Percentiles rank a stretch among this genome's conserved stretches.
Conservation (phyloP, 2,329 filamentous ascomycete species). For the Paecilomyces dactylethromorphus region DNA sequence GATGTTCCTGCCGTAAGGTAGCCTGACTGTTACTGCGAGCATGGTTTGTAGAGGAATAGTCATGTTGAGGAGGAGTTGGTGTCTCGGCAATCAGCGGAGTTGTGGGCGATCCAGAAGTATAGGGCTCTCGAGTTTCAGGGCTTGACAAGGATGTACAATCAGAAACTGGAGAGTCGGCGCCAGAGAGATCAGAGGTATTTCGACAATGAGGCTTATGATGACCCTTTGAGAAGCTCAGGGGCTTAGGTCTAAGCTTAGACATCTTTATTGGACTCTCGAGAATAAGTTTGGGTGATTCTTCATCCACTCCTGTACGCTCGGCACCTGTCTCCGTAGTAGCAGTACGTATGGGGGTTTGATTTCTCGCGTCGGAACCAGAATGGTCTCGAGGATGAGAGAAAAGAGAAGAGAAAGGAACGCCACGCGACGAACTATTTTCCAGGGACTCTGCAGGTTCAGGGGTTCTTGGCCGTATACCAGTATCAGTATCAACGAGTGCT, state of each 20-base stretch:
- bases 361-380: not conserved
- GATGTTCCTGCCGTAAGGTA: constrained; percentile 23
- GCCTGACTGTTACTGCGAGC: constrained; percentile 17
- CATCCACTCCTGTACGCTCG: not conserved
- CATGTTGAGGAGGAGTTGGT: constrained; percentile 15
- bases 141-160: constrained; percentile 26
- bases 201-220: not conserved
- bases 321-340: not conserved
- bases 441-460: not conserved
- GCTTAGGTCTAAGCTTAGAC: not conserved
- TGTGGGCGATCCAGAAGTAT: constrained; percentile 1
- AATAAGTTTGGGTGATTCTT: not conserved
- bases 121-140: constrained; percentile 18
- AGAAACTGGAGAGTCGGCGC: constrained; percentile 19
- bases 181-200: constrained; percentile 19
- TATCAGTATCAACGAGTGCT: not conserved
- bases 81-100: constrained; percentile 14
- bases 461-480: not conserved
- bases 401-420: not conserved
- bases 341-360: not conserved
- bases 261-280: not conserved
- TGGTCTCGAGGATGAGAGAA: not conserved
- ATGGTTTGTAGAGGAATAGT: constrained; percentile 10
- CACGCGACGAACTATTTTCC: not conserved
- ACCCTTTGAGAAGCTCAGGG: not conserved